Evolutionary conservation across 768 basidiomycete genomes (phyloP), one percentile per base, ranked within the genome.

Genomic region (Asterophora lycoperdoides): DNA sequence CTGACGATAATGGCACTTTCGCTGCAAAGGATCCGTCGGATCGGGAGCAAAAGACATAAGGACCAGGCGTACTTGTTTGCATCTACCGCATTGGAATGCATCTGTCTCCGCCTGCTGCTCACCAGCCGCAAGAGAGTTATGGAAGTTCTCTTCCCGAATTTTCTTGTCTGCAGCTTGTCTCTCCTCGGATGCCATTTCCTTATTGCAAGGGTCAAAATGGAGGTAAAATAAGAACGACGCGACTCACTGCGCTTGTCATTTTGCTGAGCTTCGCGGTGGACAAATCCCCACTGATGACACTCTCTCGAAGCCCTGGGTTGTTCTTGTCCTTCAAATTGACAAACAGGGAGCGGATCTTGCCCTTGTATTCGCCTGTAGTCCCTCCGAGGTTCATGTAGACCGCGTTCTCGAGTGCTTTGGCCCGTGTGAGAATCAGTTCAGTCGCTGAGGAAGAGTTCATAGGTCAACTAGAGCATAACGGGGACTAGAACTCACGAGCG

Each of bases 101-200:
- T 93, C 91, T 1, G 96, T 99, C 66, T 98, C 96, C 11, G 94
- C 93, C 66, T 93, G 81, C 55, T 83, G 84, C 57, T 94, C 87
- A 2, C 78, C 88, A 0, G 95, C 95, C 1, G 89, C 90, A 1
- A 96, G 81, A 1, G 93, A 87, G 29, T 93, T 88, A 74, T 90
- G 88, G 41, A 99, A 68, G 62, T 98, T 97, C 44, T 89, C 83
- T 59, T 86, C 82, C 48, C 81, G 77, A 52, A 98, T 86, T 62
- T 83, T 86, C 50, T 79, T 78, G 58, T 94, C 87, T 8, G 86
- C 85, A 1, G 86, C 83, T 59, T 90, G 88, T 28, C 92, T 79
- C 55, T 94, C 91, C 61, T 92, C 92, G 0, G 91, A 90, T 11
- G 95, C 94, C 90, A 99, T 93, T 60, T 98, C 94, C 92, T 95